Evolutionary conservation across 768 basidiomycete species (phyloP).

Genomic region (Phlebiopsis flavidoalba): DNA sequence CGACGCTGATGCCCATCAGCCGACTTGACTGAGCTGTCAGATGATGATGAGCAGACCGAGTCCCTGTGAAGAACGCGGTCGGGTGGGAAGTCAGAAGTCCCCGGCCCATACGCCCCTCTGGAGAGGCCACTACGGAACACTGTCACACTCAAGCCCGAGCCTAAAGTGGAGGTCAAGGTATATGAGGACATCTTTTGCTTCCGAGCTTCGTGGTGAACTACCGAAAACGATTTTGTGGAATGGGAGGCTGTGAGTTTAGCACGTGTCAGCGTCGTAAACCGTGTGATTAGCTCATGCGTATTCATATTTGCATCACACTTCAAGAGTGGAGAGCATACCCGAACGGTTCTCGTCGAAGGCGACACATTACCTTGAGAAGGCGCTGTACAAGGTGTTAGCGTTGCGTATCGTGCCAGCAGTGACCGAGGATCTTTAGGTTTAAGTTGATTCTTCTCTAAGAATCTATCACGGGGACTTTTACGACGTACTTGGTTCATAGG

Average conservation of each 20-base stretch:
- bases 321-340: conserved; percentile 78
- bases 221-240: conserved; percentile 65
- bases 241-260: conserved; percentile 78
- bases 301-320: conserved; percentile 76
- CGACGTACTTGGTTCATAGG: conserved; percentile 34
- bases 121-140: neutral
- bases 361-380: conserved; percentile 76
- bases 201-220: conserved; percentile 12
- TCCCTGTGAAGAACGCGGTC: conserved; percentile 4
- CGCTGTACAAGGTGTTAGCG: conserved; percentile 62
- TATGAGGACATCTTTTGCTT: neutral
- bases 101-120: neutral
- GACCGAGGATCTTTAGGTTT: conserved; percentile 63
- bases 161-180: conserved; percentile 16
- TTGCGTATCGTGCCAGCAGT: conserved; percentile 69
- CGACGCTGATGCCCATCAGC: conserved; percentile 65
- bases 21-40: conserved; percentile 71
- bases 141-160: conserved; percentile 10
- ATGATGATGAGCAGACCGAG: conserved; percentile 28
- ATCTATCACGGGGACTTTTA: neutral
- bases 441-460: conserved; percentile 15
- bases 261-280: neutral
- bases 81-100: conserved; percentile 11
- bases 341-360: conserved; percentile 67
- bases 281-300: neutral